These are phyloP conservation scores for Biscutella auriculata DNA, from an alignment of 441 rosid genomes.

Conservation along the genomic window DNA sequence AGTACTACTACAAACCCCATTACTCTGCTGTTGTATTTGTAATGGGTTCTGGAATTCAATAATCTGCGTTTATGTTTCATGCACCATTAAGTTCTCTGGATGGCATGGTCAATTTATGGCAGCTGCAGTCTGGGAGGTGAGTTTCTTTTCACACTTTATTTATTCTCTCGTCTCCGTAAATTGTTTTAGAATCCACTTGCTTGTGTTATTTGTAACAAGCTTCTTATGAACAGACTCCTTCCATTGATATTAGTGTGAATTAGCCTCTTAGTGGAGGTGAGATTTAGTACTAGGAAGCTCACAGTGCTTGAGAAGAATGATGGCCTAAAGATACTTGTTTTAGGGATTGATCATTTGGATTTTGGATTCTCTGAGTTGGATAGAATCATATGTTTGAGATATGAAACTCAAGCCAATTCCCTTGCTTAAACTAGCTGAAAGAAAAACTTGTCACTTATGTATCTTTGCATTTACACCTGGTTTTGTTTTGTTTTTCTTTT, in stretches of 20 bases:
- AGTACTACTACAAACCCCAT: not conserved
- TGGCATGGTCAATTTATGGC: slow-evolving; percentile 75
- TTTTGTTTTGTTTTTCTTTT: not conserved
- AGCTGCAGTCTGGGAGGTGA: slow-evolving; percentile 69
- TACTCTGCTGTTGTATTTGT: not conserved
- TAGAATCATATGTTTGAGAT: not conserved
- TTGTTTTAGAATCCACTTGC: not conserved
- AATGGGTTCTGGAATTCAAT: slow-evolving; percentile 17
- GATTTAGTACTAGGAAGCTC: not conserved
- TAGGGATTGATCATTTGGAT: not conserved
- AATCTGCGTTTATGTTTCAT: slow-evolving; percentile 6
- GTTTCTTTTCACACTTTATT: not conserved
- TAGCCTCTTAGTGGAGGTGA: not conserved
- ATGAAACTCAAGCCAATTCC: not conserved
- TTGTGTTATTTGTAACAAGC: too few relatives aligned
- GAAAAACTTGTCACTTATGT: not conserved
- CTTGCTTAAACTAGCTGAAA: not conserved
- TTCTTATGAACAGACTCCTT: not conserved
- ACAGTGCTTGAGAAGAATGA: not conserved
- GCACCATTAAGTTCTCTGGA: slow-evolving; percentile 61
- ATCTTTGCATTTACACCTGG: not conserved
- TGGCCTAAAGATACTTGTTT: not conserved
- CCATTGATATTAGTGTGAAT: not conserved
- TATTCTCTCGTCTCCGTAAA: not conserved
- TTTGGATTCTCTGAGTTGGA: not conserved